Conservation (phyloP, 2,329 filamentous ascomycete species). For the Stemphylium beticola region DNA sequence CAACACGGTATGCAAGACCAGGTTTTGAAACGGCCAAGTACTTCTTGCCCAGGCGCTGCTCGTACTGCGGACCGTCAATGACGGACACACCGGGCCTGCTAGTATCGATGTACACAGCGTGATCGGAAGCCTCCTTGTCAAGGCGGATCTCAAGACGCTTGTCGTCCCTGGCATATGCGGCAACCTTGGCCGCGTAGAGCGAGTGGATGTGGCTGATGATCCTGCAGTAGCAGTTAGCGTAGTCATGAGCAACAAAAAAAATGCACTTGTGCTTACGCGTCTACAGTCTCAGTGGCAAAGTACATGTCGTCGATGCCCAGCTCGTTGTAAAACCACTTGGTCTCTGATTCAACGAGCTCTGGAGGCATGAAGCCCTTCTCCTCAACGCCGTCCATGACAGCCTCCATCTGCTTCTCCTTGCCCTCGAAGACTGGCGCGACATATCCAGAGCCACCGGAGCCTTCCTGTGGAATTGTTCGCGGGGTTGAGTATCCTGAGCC, state of each 20-base stretch:
- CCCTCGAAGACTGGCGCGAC: constrained; percentile 93
- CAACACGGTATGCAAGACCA: constrained; percentile 83
- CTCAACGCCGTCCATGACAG: constrained; percentile 78
- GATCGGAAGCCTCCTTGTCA: constrained; percentile 92
- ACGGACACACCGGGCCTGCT: constrained; percentile 84
- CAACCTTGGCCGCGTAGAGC: constrained; percentile 95
- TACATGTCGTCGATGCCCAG: constrained; percentile 98
- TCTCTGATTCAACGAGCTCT: constrained; percentile 82
- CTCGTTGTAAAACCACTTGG: constrained; percentile 96
- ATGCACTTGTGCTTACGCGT: constrained; percentile 57
- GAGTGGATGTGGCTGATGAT: constrained; percentile 96
- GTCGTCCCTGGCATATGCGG: constrained; percentile 89
- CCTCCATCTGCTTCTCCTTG: constrained; percentile 87
- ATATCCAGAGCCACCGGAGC: constrained; percentile 80
- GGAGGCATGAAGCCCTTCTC: constrained; percentile 85
- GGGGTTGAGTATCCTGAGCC: constrained; percentile 61
- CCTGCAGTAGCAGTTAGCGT: constrained; percentile 31
- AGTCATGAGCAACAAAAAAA: not conserved
- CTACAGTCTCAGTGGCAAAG: constrained; percentile 86
- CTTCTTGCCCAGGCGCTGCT: constrained; percentile 91
- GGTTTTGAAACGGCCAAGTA: constrained; percentile 82
- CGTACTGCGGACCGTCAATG: constrained; percentile 83
- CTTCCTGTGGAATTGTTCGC: constrained; percentile 81
- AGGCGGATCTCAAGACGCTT: constrained; percentile 92
- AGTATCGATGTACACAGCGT: constrained; percentile 98